phyloP scores from a whole-genome alignment of 768 basidiomycete species.

The Leccinellum albellum region DNA sequence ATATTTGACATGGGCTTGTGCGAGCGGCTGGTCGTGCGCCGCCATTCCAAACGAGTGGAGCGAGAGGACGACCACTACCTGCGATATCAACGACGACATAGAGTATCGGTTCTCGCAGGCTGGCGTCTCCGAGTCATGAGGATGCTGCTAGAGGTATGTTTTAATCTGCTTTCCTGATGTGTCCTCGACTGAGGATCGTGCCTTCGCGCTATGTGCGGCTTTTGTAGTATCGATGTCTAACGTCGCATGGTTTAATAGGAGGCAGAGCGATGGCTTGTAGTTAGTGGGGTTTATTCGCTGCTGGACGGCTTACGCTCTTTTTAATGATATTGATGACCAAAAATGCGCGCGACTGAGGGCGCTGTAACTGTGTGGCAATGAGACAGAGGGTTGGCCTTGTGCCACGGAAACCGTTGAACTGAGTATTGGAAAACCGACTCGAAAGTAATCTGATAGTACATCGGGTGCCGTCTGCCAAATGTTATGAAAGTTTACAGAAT shows the following conservation, averaged over 20 bases:
- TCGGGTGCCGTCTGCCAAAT: neutral
- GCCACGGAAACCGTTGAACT: neutral
- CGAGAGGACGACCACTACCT: conserved; percentile 18
- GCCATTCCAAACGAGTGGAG: conserved; percentile 22
- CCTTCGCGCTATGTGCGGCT: neutral
- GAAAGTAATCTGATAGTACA: neutral
- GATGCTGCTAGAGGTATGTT: neutral
- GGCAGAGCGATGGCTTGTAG: conserved; percentile 6
- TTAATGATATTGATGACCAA: conserved; percentile 5
- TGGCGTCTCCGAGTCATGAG: conserved; percentile 16
- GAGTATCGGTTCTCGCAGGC: conserved; percentile 17
- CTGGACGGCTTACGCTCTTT: conserved; percentile 15
- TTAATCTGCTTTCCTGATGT: neutral
- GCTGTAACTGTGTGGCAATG: neutral
- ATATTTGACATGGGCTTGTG: conserved; percentile 14
- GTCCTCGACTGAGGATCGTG: neutral
- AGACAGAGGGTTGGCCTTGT: neutral
- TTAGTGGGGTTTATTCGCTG: conserved; percentile 9
- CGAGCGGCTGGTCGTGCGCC: conserved; percentile 15
- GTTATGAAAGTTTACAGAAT: neutral
- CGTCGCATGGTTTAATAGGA: conserved; percentile 2
- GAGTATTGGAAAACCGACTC: neutral
- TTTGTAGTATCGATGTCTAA: neutral
- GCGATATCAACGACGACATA: conserved; percentile 15
- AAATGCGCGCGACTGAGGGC: neutral